phyloP scores from a whole-genome alignment of 768 basidiomycete genomes.

The Krasilnikovozyma curviuscula region DNA sequence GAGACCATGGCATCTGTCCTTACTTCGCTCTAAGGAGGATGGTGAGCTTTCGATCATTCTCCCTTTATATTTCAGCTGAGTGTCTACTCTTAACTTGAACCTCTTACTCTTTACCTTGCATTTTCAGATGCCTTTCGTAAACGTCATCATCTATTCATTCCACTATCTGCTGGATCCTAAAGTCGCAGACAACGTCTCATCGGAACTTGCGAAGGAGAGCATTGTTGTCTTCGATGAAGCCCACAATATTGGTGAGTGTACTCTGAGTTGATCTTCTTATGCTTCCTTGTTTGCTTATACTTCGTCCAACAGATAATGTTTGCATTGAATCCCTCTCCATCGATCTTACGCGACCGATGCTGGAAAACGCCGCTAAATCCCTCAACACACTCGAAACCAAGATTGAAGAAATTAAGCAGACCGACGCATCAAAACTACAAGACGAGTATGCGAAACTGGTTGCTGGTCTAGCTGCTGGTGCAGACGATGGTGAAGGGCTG shows the following conservation, averaged over 20 bases:
- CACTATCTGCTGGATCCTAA: constrained; percentile 97
- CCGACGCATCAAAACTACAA: constrained; percentile 80
- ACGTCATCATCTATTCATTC: constrained; percentile 95
- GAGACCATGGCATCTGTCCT: constrained; percentile 68
- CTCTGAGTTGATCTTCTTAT: neutral
- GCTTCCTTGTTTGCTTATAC: neutral
- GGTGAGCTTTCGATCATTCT: constrained; percentile 35
- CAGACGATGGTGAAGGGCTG: constrained; percentile 31
- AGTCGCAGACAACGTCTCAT: constrained; percentile 96
- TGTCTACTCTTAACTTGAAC: neutral
- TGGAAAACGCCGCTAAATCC: constrained; percentile 80
- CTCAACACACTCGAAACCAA: constrained; percentile 68
- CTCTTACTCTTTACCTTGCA: neutral
- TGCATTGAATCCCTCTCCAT: constrained; percentile 97
- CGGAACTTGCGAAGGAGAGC: constrained; percentile 89
- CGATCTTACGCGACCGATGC: constrained; percentile 89
- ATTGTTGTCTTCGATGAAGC: constrained; percentile 99
- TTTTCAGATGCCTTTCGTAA: constrained; percentile 73
- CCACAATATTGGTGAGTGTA: constrained; percentile 77
- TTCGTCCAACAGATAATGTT: constrained; percentile 53
- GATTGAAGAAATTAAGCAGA: constrained; percentile 89
- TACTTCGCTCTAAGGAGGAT: constrained; percentile 92
- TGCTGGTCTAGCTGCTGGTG: constrained; percentile 75
- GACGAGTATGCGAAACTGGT: constrained; percentile 93
- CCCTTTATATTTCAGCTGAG: neutral